These are phyloP conservation scores for Fraxinus americana DNA, from an alignment of 257 asterid genomes.

Conservation along the genomic window DNA sequence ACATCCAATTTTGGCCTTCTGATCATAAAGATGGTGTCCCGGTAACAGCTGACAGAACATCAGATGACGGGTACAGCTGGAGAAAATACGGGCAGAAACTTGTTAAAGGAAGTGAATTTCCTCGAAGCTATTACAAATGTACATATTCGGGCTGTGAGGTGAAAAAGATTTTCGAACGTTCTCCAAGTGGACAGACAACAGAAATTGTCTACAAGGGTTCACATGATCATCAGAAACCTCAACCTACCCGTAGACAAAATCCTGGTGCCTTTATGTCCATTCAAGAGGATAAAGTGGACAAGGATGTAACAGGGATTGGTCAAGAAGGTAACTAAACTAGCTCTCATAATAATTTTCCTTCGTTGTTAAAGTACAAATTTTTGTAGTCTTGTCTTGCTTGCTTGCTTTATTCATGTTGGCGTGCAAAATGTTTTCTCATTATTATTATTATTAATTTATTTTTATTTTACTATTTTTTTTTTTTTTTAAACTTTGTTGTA, in stretches of 20 bases:
- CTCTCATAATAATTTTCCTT: constrained; percentile 20
- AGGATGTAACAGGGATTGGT: constrained; percentile 47
- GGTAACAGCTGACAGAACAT: constrained; percentile 70
- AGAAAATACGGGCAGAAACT: constrained; percentile 98
- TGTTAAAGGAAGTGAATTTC: constrained; percentile 97
- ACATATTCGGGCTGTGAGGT: constrained; percentile 94
- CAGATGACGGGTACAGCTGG: constrained; percentile 96
- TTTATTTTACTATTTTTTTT: not conserved
- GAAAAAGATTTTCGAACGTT: constrained; percentile 90
- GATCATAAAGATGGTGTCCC: constrained; percentile 56
- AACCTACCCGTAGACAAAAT: constrained; percentile 75
- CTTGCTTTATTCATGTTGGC: not conserved
- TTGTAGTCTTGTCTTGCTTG: constrained; percentile 7
- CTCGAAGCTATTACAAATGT: constrained; percentile 96
- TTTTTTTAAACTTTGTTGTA: constrained; percentile 33
- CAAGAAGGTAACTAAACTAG: constrained; percentile 64
- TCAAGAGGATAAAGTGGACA: constrained; percentile 75
- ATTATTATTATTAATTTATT: not conserved
- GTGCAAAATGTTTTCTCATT: not conserved
- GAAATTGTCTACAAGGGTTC: constrained; percentile 94
- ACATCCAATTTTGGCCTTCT: constrained; percentile 51
- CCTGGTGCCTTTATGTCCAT: constrained; percentile 72
- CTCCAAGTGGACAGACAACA: constrained; percentile 91
- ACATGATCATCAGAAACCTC: constrained; percentile 97
- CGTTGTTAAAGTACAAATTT: not conserved